These are phyloP conservation scores for Chlorociboria aeruginascens DNA, from an alignment of 495 filamentous ascomycete species.

Conservation along the genomic window DNA sequence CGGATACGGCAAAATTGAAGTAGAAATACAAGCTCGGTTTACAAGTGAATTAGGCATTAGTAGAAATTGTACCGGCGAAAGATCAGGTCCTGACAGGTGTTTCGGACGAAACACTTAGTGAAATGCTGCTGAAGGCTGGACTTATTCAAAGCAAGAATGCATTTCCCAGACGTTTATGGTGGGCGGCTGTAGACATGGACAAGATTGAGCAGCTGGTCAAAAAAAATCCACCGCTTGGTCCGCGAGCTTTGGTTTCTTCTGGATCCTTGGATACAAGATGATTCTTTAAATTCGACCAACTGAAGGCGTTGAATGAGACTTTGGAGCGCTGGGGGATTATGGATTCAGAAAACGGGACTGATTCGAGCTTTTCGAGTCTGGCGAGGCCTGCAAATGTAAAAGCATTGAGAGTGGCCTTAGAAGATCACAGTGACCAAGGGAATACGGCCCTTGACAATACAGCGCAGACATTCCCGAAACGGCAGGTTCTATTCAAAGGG, in stretches of 20 bases:
- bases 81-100: background rate
- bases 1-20: background rate
- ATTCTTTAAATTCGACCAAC: background rate
- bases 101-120: background rate
- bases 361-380: background rate
- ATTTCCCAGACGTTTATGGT: constrained; percentile 16
- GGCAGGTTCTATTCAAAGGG: background rate
- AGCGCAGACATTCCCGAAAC: background rate
- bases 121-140: background rate
- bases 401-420: background rate
- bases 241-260: background rate
- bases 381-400: background rate
- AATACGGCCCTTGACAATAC: background rate
- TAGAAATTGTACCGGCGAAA: background rate
- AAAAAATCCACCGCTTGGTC: constrained; percentile 11
- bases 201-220: constrained; percentile 17
- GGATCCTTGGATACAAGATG: background rate
- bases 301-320: background rate
- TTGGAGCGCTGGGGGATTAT: background rate
- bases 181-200: constrained; percentile 19
- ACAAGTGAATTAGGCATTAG: background rate
- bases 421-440: background rate
- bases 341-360: background rate
- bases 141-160: constrained; percentile 10
- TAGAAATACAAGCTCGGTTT: background rate